Evolutionary conservation across 257 asterid genomes (phyloP).

Genomic region (Gentiana straminea): DNA sequence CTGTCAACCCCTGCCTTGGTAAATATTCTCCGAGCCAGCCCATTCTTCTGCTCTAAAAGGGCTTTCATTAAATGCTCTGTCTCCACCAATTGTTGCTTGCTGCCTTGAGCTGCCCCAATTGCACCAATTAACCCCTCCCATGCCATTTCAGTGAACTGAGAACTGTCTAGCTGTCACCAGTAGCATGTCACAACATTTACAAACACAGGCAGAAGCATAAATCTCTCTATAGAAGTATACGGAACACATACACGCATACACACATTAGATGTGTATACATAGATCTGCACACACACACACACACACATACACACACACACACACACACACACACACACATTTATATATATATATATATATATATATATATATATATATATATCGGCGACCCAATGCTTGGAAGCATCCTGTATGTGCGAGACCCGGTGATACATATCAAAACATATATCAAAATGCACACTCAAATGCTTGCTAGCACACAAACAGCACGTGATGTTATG

Average conservation of each 20-base stretch:
- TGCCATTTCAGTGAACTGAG: constrained; percentile 90
- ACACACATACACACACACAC: too few species aligned
- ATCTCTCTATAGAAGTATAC: too few species aligned
- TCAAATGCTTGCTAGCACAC: too few species aligned
- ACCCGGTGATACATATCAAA: too few species aligned
- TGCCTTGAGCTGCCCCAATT: constrained; percentile 59
- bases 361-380: too few species aligned
- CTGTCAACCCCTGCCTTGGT: constrained; percentile 86
- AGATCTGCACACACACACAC: too few species aligned
- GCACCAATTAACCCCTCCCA: constrained; percentile 73
- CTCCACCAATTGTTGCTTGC: constrained; percentile 74
- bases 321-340: too few species aligned
- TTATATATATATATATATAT: too few species aligned
- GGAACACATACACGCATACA: not conserved
- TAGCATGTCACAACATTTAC: not conserved
- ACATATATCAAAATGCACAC: too few species aligned
- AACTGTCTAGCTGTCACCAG: constrained; percentile 47
- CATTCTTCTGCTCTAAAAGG: constrained; percentile 85
- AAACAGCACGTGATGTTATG: too few species aligned
- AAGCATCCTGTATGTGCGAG: too few species aligned
- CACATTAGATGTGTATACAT: not conserved
- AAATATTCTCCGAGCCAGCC: constrained; percentile 79
- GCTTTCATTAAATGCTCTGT: constrained; percentile 91
- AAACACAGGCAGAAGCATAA: not conserved
- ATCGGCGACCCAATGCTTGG: too few species aligned